phyloP scores from a whole-genome alignment of 2,329 filamentous ascomycete species.

The Fusarium agapanthi region DNA sequence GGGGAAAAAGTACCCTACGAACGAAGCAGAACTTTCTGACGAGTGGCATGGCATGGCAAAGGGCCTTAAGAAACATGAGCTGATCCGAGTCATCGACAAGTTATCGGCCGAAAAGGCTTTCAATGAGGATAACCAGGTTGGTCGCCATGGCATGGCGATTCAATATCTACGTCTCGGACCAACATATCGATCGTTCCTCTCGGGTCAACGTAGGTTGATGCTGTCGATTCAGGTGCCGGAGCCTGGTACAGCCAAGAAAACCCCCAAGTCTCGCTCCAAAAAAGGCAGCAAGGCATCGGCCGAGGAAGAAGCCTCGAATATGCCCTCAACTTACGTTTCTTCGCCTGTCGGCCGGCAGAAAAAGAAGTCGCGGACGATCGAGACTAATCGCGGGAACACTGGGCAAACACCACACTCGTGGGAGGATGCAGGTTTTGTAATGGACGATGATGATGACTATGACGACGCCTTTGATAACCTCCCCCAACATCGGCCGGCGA shows the following conservation, averaged over 20 bases:
- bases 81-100: slow-evolving; percentile 84
- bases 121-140: slow-evolving; percentile 68
- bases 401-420: slow-evolving; percentile 53
- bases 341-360: slow-evolving; percentile 57
- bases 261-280: slow-evolving; percentile 45
- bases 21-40: slow-evolving; percentile 62
- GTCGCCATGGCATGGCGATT: slow-evolving; percentile 70
- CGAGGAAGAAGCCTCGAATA: slow-evolving; percentile 51
- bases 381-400: slow-evolving; percentile 49
- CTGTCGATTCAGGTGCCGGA: slow-evolving; percentile 53
- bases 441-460: slow-evolving; percentile 49
- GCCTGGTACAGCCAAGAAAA: slow-evolving; percentile 43
- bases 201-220: slow-evolving; percentile 56
- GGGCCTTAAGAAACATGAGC: slow-evolving; percentile 75
- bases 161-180: slow-evolving; percentile 71
- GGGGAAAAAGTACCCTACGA: slow-evolving; percentile 71
- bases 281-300: slow-evolving; percentile 50
- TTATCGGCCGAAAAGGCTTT: slow-evolving; percentile 79
- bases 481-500: slow-evolving; percentile 49
- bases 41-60: slow-evolving; percentile 74
- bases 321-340: slow-evolving; percentile 59
- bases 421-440: slow-evolving; percentile 57
- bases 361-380: slow-evolving; percentile 36
- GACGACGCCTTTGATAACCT: slow-evolving; percentile 58
- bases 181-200: slow-evolving; percentile 54